Percentiles rank a stretch among this genome's conserved stretches.
Conservation (phyloP, 176 grass and related monocot species). For the Oryza nivara region DNA sequence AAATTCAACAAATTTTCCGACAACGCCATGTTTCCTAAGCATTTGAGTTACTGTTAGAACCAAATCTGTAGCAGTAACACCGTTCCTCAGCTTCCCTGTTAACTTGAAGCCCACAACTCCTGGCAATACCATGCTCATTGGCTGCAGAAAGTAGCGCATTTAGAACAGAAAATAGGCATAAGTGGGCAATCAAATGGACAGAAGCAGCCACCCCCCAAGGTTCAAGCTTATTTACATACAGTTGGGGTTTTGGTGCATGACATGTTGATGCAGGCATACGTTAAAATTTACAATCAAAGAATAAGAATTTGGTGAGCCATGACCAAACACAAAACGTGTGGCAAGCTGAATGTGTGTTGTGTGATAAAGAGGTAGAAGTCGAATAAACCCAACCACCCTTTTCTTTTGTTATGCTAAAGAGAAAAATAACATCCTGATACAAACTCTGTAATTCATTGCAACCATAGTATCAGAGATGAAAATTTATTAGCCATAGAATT, state of each 20-base stretch:
- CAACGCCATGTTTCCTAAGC: slow-evolving; percentile 96
- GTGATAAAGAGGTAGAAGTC: neutral
- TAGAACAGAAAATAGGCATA: slow-evolving; percentile 13
- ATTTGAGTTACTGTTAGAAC: slow-evolving; percentile 97
- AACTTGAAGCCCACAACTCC: slow-evolving; percentile 98
- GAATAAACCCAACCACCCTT: neutral
- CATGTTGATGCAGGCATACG: neutral
- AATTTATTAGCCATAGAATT: slow-evolving; percentile 17
- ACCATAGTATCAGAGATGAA: neutral
- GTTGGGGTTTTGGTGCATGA: neutral
- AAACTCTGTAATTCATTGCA: neutral
- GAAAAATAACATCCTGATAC: neutral
- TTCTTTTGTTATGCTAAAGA: neutral
- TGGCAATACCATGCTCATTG: slow-evolving; percentile 98
- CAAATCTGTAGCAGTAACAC: slow-evolving; percentile 95
- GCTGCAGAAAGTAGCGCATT: slow-evolving; percentile 50
- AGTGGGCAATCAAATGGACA: neutral
- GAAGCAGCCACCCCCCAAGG: neutral
- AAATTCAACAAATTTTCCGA: slow-evolving; percentile 97
- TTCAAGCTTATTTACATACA: neutral
- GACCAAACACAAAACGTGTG: neutral
- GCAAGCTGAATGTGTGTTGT: neutral
- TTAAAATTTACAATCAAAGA: neutral
- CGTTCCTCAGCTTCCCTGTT: slow-evolving; percentile 83
- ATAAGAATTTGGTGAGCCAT: neutral